Evolutionary conservation across 768 basidiomycete species (phyloP).

Genomic region (Mycena alexandri): DNA sequence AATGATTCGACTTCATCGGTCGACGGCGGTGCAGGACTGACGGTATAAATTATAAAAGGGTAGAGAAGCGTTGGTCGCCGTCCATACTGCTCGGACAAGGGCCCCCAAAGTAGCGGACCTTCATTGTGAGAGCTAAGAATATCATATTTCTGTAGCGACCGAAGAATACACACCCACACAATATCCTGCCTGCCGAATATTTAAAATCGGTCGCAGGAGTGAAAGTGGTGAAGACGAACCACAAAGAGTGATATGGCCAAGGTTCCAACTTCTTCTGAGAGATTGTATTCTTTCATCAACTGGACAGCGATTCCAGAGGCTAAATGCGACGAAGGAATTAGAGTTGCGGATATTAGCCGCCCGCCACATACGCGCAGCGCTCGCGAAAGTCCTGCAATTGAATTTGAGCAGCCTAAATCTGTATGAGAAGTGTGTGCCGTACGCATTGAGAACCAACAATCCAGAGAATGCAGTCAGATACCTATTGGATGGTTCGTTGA

Average conservation of each 20-base stretch:
- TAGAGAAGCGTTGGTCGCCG: conserved; percentile 70
- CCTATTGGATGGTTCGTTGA: background rate
- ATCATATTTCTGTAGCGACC: too few relatives aligned
- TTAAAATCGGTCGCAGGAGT: background rate
- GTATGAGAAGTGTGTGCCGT: conserved; percentile 38
- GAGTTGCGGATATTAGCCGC: background rate
- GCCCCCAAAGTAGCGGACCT: conserved; percentile 58
- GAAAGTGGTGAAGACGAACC: conserved; percentile 2
- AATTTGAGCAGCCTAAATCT: background rate
- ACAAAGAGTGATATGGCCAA: conserved; percentile 75
- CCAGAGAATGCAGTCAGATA: conserved; percentile 64
- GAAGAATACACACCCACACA: conserved; percentile 56
- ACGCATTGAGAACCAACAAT: conserved; percentile 69
- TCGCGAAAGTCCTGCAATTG: conserved; percentile 68
- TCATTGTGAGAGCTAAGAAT: conserved; percentile 14
- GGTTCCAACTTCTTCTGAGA: conserved; percentile 64
- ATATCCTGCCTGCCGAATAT: conserved; percentile 61
- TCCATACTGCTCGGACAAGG: conserved; percentile 65
- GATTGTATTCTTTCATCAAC: conserved; percentile 60
- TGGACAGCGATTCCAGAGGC: conserved; percentile 62
- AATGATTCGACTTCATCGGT: background rate
- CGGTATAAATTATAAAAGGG: conserved; percentile 68
- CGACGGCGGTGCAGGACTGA: conserved; percentile 44
- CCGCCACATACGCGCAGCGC: conserved; percentile 60
- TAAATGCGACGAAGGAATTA: conserved; percentile 29